These are phyloP conservation scores for Eucalyptus dawsonii DNA, from an alignment of 345 rosid genomes.

Conservation along the genomic window DNA sequence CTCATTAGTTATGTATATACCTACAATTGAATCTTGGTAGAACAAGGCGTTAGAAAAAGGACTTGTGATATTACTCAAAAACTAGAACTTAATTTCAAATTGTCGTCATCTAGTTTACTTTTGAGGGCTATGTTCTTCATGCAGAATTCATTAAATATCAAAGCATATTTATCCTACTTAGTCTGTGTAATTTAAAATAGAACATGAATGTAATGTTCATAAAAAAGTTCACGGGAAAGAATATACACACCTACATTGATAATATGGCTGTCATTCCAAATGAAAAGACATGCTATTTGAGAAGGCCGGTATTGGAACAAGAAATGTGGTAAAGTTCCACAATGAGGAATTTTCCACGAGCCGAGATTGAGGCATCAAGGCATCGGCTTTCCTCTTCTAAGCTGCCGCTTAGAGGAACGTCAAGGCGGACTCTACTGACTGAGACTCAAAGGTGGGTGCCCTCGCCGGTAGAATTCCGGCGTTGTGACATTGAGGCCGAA, in stretches of 20 bases:
- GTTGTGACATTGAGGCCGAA: neutral
- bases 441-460: neutral
- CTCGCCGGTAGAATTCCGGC: neutral
- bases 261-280: neutral
- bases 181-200: neutral
- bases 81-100: neutral
- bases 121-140: neutral
- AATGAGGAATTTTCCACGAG: neutral
- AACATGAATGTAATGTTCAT: neutral
- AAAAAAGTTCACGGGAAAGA: neutral
- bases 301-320: neutral
- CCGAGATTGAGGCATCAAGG: neutral
- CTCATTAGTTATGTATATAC: neutral
- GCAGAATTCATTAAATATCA: rapidly evolving
- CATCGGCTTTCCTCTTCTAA: neutral
- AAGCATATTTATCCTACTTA: neutral
- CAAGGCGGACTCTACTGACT: neutral
- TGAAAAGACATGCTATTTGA: neutral
- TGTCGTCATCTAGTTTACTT: neutral
- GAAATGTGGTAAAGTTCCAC: neutral
- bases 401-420: neutral
- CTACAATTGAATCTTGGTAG: neutral
- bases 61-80: neutral
- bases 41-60: neutral
- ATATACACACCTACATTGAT: neutral